Base-by-base conservation (phyloP, 1,284 basidiomycete species). In the Ceratobasidium sp. region DNA sequence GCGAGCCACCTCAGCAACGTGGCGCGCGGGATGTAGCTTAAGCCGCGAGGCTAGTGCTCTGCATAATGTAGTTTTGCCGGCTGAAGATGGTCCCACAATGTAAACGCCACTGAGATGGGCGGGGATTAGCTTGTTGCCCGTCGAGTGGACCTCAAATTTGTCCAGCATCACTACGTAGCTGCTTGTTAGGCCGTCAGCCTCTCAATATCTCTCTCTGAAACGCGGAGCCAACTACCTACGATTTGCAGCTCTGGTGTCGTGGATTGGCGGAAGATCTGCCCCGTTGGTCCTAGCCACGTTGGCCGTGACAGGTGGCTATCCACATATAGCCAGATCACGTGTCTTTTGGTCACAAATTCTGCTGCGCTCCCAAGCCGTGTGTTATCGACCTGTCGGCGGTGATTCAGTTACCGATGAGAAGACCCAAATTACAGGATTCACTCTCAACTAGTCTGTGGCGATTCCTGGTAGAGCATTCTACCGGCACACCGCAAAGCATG, bases 61-160 rank as follows among this genome's bases (percentile, higher is more conserved):
- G 78, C 87, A 88, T 1, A 89, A 82, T 0, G 88, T 89, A 30
- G 88, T 88, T 79, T 89, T 90, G 21, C 88, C 88, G 8, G 85
- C 87, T 12, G 88, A 88, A 77, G 88, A 87, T 46, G 88, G 87
- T 2, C 88, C 88, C 39, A 89, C 79, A 50, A 89, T 78, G 76
- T 83, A 81, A 30, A 74, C 60, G 12, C 64, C 69, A 52, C 28
- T 71, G 5, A 60, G 34, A 23, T 58, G 45, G 30, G 45, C 48
- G 28, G 69, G 55, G 10, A 21, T 2, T 8, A 59, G 46, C 18
- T 52, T 30, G 39, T 60, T 21, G 14, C 8, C 41, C 1, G 32
- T n/a, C 30, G 41, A 46, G 52, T 65, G 0, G n/a, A 14, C 9
- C 46, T 50, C 4, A 28, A 23, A 30, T 30, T 32, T 23, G 18